phyloP scores from a whole-genome alignment of 139 green algal genomes.

The Yamagishiella unicocca region DNA sequence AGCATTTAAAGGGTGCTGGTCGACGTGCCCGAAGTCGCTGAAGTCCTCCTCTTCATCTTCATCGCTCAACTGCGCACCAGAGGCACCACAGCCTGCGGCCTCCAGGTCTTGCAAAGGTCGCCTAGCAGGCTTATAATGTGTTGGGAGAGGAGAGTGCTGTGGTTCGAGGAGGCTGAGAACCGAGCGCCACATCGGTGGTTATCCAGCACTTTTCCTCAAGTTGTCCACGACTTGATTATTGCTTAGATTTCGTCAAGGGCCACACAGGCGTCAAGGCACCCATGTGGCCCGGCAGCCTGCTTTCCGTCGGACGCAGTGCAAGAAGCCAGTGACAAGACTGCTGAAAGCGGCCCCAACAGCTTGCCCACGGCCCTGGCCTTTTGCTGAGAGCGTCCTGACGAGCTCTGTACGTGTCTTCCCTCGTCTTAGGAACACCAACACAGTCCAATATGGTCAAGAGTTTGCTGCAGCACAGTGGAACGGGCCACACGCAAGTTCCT shows the following conservation, averaged over 20 bases:
- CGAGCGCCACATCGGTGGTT: constrained; percentile 9
- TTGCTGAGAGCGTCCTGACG: too few relatives aligned
- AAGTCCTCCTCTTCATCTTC: not conserved
- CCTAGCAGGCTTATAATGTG: not conserved
- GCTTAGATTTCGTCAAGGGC: not conserved
- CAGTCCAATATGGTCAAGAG: too few relatives aligned
- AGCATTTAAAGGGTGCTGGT: not conserved
- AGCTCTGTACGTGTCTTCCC: too few relatives aligned
- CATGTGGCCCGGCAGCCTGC: constrained; percentile 11
- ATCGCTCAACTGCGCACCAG: not conserved
- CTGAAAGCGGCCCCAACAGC: too few relatives aligned
- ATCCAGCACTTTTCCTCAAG: not conserved
- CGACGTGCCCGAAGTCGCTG: not conserved
- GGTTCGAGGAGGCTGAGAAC: constrained; percentile 5
- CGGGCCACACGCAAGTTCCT: too few relatives aligned
- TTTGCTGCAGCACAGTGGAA: too few relatives aligned
- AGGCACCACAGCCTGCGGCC: not conserved
- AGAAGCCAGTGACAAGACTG: too few relatives aligned
- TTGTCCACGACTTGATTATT: not conserved
- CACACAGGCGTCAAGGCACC: constrained; percentile 30
- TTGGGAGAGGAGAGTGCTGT: not conserved
- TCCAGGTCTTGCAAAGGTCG: constrained; percentile 9
- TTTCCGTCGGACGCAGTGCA: not conserved
- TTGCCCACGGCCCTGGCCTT: too few relatives aligned
- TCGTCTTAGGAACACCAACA: too few relatives aligned